Evolutionary conservation across 495 filamentous ascomycete species (phyloP).

Genomic region (Penicillium flavigenum): DNA sequence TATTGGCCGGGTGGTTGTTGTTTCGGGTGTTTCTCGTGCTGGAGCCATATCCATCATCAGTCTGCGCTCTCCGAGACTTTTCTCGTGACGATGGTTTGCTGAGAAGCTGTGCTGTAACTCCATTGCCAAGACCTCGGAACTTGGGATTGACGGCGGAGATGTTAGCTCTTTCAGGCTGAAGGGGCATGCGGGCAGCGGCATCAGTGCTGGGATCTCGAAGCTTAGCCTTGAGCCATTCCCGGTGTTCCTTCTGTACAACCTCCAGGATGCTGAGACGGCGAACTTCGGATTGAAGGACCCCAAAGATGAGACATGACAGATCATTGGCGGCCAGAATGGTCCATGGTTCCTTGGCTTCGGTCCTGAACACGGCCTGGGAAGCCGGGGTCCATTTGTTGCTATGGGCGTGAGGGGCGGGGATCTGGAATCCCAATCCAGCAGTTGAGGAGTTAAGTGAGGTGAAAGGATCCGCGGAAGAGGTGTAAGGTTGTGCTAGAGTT

Average conservation of each 20-base stretch:
- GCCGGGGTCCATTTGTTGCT: conserved; percentile 86
- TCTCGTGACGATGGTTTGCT: conserved; percentile 82
- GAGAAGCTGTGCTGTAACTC: conserved; percentile 80
- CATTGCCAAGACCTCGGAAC: conserved; percentile 65
- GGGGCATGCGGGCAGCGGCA: conserved; percentile 41
- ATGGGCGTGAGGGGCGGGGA: conserved; percentile 69
- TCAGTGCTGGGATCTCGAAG: conserved; percentile 60
- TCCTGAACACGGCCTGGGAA: conserved; percentile 95
- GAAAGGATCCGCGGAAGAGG: conserved; percentile 47
- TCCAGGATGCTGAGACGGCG: conserved; percentile 93
- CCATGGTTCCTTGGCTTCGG: conserved; percentile 82
- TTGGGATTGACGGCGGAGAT: conserved; percentile 43
- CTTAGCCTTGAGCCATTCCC: conserved; percentile 88
- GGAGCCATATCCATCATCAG: conserved; percentile 72
- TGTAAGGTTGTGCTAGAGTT: conserved; percentile 80
- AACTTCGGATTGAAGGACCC: conserved; percentile 90
- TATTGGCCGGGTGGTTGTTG: conserved; percentile 60
- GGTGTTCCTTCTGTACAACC: conserved; percentile 82
- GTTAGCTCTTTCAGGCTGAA: conserved; percentile 38
- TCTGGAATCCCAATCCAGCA: conserved; percentile 40
- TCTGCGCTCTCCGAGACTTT: conserved; percentile 61
- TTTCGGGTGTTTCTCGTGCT: conserved; percentile 53
- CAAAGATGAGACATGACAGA: conserved; percentile 92
- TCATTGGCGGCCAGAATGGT: conserved; percentile 98
- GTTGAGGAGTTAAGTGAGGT: conserved; percentile 43